phyloP scores from a whole-genome alignment of 2,329 filamentous ascomycete species.

The Exophiala viscosa region DNA sequence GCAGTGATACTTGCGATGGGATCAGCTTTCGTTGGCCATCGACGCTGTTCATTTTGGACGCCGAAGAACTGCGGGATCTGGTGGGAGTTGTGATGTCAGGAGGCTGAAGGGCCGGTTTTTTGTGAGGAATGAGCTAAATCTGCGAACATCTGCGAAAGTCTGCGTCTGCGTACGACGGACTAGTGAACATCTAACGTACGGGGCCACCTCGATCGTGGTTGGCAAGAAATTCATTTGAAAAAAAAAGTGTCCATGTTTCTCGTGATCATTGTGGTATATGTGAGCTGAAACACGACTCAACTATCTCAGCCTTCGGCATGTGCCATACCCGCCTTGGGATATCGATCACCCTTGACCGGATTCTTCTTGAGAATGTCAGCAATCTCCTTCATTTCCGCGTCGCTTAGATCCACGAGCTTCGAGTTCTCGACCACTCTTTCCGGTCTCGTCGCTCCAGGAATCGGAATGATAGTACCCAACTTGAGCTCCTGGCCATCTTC shows the following conservation, averaged over 20 bases:
- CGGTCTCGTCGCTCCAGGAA: conserved; percentile 39
- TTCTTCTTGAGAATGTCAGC: conserved; percentile 44
- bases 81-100: neutral
- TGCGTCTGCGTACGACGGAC: too few species aligned
- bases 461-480: conserved; percentile 37
- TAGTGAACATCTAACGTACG: neutral
- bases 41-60: neutral
- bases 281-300: too few species aligned
- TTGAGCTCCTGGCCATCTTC: conserved; percentile 19
- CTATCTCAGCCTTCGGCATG: neutral
- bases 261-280: too few species aligned
- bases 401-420: conserved; percentile 39
- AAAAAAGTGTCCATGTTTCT: neutral
- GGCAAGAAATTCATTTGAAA: neutral
- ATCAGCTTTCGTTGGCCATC: neutral
- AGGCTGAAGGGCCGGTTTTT: neutral
- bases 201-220: neutral
- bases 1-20: neutral
- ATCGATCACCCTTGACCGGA: conserved; percentile 19
- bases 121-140: neutral
- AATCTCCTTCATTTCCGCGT: conserved; percentile 50
- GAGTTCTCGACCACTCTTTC: conserved; percentile 42
- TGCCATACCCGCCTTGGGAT: conserved; percentile 8
- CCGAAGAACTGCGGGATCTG: neutral
- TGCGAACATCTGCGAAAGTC: neutral